Base-by-base conservation (phyloP, 257 asterid species). In the Scutellaria baicalensis region DNA sequence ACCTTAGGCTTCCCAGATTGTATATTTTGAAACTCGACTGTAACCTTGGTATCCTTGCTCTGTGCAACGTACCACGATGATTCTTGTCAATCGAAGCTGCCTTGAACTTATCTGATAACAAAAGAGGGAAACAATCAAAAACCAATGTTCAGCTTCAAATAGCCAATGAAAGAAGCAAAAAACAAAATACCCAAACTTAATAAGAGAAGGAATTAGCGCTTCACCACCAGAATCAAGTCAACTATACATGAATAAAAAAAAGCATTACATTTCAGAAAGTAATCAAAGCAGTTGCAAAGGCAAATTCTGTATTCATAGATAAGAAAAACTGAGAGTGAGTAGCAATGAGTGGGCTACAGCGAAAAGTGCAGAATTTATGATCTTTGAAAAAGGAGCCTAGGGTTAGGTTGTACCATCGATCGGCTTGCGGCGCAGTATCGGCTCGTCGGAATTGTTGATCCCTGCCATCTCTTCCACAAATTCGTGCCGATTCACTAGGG, bases 31-130 rank as follows among this genome's bases (percentile, higher is more conserved):
- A 91, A 91, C 75, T 89, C 99, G 66, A 94, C 97, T 0, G 95
- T 76, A 47, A 94, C 86, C 71, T 79, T 94, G 64, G 91, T 94
- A 31, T 91, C 97, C 84, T 89, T 94, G 75, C 81, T 85, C 86
- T 94, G 74, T 93, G 96, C 78, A 94, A 69, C 0, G 82, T 79
- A 66, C 99, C 99, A 7, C 92, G 86, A 69, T 86, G 96, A 71
- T 85, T 87, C 81, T 91, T 94, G 58, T 94, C 97, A 7, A 94
- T 91, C 35, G 99, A 94, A 50, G 99, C 99, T 48, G 99, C 97
- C 73, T 94, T 91, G 85, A 94, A 94, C 66, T 94, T 97, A 77
- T 94, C 99, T 94, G 83, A n/a, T 40, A 44, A 18, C 9, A 16
- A 64, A 20, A 38, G 42, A 21, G 8, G 23, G 13, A 33, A 39